Evolutionary conservation across 257 asterid species (phyloP), one percentile per base, ranked within the genome.

Genomic region (Verbascum thapsus): DNA sequence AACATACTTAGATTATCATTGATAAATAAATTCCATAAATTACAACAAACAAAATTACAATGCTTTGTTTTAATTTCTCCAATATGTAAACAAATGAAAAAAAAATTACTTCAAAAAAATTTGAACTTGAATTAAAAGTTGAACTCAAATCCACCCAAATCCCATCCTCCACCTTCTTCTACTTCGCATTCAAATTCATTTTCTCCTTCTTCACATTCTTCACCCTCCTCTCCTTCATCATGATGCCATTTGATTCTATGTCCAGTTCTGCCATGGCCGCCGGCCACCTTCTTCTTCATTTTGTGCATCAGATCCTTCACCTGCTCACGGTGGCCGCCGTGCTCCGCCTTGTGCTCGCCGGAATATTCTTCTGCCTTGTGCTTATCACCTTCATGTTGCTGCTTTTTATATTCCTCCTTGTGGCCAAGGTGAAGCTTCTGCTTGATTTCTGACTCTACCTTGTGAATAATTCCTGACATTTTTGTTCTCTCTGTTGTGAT

Each of bases 391-490:
- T 20, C 7, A 5, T 39, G 56, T 15, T 53, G 63, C 39, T 26
- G 32, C 32, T 26, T 26, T 26, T 59, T 42, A 1, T 35, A 59
- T 3, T 22, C 77, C n/a, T 65, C 64, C 58, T 20, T 59, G 71
- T 53, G 69, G 60, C 60, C 69, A 8, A 44, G 20, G 32, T 63
- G 70, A 45, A 63, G 66, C 42, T 50, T 71, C 42, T 71, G 71
- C 50, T 57, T 57, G 4, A 64, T 58, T 19, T 26, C 45, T 0
- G 63, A 43, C 71, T 48, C 54, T 15, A 48, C 42, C 11, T 61
- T 72, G 61, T 72, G 78, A 48, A 61, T 53, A 1, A 66, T 60
- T 26, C 43, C 20, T 0, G 77, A 66, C 80, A 75, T 71, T 41
- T 50, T 37, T 15, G 5, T 59, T 10, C 9, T 30, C 8, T 17